Base-by-base conservation (phyloP, 306 rosid genomes). In the Arachis stenosperma region DNA sequence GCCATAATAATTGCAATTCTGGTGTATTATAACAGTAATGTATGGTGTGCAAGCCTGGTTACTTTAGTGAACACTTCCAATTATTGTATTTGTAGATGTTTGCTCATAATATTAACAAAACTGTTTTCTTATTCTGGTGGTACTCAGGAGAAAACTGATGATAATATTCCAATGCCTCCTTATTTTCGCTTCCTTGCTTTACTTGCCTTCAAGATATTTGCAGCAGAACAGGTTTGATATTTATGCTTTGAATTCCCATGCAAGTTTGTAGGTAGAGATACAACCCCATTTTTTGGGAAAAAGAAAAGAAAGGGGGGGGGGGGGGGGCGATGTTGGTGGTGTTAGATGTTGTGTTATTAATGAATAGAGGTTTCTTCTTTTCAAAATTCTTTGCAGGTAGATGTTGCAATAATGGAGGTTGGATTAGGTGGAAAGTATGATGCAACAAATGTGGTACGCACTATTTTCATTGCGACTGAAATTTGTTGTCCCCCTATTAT, bases 391-490 rank as follows among this genome's bases (percentile, higher is more conserved):
- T 47, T 84, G 83, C 79, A 94, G 99, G 99, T 94, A 53, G 98
- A 92, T 83, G 98, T 88, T 80, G 96, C 91, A 74, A 87, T 92
- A 67, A 67, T 92, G 89, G 98, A 92, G 82, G 98, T 92, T 63
- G 97, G 98, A 69, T 86, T 92, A 70, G 98, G 98, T 15, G 98
- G 98, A 56, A 88, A 73, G 70, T 92, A 83, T 80, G 98, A 92
- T 72, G 92, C 98, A 33, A 92, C 98, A 77, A 92, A 92, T 84
- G 90, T 87, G 93, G 97, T 92, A 90, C 54, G 79, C 39, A 65
- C 62, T 17, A 78, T 75, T 78, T 41, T 82, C 41, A 65, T 79
- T 61, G 46, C 46, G 39, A 42, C 37, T 9, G 51, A 68, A 65
- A 61, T 42, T 14, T 61, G 9, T 61, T 53, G 53, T 51, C 46